Base-by-base conservation (phyloP, 2,329 filamentous ascomycete species). In the Clonostachys byssicola region DNA sequence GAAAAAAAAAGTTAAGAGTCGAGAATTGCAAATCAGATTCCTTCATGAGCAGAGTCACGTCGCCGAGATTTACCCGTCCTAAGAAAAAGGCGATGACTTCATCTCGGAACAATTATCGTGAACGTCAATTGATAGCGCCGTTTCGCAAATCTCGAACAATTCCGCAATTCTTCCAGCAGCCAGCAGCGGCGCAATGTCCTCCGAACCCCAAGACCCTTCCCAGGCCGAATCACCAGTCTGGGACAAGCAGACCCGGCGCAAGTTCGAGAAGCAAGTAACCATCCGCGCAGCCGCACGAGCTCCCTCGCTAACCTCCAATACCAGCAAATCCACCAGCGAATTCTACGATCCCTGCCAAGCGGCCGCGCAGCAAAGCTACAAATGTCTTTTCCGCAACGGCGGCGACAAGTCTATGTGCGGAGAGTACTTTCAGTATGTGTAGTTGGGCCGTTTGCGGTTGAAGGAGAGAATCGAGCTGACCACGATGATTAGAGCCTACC, bases 301-400 rank as follows among this genome's bases (percentile, higher is more conserved):
- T 44, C 38, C 18, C 16, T 47, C 40, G 52, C 45, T 13, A 18
- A n/a, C 42, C 14, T 41, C 20, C 38, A 20, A 42, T 34, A 51
- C 59, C 36, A 96, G 92, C 56, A 97, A 97, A 75, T 79, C 77
- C 47, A 82, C 86, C 60, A 96, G 91, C 74, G 85, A 96, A 64
- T 97, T 87, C 71, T 90, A 89, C 65, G 94, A 99, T 60, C 94
- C 94, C 3, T 99, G 94, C 67, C 92, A 97, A 65, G 92, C 96
- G 59, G 90, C 90, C 6, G 92, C 94, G 8, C 75, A 86, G 55
- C 80, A 81, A 61, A 96, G 92, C 68, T 85, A 96, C 56, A 85
- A 83, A 64, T 99, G 94, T 61, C 72, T 99, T 61, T 86, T 91
- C 63, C 82, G 94, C 18, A 99, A 99, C 64, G 85, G 80, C 18